Conservation (phyloP, 2,329 filamentous ascomycete genomes). For the Rugonectria rugulosa region DNA sequence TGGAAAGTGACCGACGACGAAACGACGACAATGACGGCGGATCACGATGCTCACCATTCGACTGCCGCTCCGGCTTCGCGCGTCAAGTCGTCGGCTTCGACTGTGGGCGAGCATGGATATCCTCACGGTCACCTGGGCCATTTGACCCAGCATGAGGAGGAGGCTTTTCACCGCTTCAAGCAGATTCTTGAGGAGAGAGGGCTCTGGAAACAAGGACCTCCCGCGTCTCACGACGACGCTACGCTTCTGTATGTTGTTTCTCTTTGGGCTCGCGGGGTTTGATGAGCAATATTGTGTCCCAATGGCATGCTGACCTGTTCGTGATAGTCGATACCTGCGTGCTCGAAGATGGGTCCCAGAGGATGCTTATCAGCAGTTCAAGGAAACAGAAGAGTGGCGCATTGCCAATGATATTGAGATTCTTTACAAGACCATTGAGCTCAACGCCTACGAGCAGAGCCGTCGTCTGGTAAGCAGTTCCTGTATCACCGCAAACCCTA, state of each 20-base stretch:
- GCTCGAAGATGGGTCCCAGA: conserved; percentile 81
- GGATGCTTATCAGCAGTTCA: conserved; percentile 84
- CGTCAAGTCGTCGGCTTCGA: conserved; percentile 41
- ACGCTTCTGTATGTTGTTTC: conserved; percentile 68
- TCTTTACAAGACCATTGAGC: conserved; percentile 86
- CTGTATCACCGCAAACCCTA: not conserved
- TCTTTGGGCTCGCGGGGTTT: not conserved
- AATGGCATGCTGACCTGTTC: conserved; percentile 21
- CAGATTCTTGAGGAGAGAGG: conserved; percentile 68
- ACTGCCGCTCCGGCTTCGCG: conserved; percentile 37
- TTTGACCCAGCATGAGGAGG: conserved; percentile 72
- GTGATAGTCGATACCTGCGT: conserved; percentile 80
- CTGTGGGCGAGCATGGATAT: conserved; percentile 59
- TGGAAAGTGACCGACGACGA: not conserved
- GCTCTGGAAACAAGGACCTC: conserved; percentile 64
- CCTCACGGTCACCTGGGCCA: conserved; percentile 83
- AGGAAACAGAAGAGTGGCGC: conserved; percentile 88
- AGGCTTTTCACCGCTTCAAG: conserved; percentile 77
- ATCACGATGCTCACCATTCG: conserved; percentile 27
- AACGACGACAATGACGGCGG: conserved; percentile 35
- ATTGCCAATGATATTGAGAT: conserved; percentile 78
- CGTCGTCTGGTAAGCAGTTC: conserved; percentile 68
- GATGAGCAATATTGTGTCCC: not conserved
- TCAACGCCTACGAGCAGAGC: conserved; percentile 83
- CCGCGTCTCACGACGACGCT: conserved; percentile 74